A percentile compares a stretch with the other conserved stretches of the same genome.
These are phyloP conservation scores for Globisporangium cystogenes DNA, from an alignment of 352 stramenopile species.

Conservation along the genomic window DNA sequence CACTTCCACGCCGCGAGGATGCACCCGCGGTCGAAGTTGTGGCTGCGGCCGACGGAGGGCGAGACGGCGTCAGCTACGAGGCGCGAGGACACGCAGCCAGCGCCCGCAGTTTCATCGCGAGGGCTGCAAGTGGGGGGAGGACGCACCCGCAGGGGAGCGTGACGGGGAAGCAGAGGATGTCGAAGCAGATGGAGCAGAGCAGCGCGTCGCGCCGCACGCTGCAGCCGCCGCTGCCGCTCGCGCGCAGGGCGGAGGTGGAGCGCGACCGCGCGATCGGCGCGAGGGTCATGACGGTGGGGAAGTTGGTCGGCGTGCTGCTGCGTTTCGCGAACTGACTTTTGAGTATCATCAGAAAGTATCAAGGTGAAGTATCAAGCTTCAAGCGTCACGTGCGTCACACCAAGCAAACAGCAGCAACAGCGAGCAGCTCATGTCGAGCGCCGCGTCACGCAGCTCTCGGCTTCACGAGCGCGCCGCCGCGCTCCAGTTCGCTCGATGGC, in stretches of 20 bases:
- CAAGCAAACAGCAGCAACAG: no score
- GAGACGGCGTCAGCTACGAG: no score
- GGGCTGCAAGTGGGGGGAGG: not conserved
- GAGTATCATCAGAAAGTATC: no score
- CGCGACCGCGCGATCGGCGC: conserved; percentile 1
- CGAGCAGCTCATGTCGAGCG: not conserved
- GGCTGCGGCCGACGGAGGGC: conserved; percentile 18
- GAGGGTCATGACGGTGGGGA: not conserved
- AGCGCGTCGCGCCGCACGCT: conserved; percentile 36
- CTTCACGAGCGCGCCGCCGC: not conserved
- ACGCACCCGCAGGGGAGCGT: conserved; percentile 65
- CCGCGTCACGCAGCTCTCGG: not conserved
- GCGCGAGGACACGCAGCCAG: no score
- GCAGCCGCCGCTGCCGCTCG: not conserved
- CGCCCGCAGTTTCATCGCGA: not conserved
- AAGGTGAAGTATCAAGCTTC: no score
- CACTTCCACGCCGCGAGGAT: conserved; percentile 62
- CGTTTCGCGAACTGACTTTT: no score
- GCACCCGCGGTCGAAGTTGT: conserved; percentile 81
- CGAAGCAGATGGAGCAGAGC: conserved; percentile 74
- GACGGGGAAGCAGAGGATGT: conserved; percentile 67
- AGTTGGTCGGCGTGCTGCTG: no score
- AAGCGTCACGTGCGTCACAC: no score
- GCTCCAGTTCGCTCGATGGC: not conserved
- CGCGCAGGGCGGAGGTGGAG: conserved; percentile 6